Base-by-base conservation (phyloP, 805 yeast species). In the Pichia heedii region DNA sequence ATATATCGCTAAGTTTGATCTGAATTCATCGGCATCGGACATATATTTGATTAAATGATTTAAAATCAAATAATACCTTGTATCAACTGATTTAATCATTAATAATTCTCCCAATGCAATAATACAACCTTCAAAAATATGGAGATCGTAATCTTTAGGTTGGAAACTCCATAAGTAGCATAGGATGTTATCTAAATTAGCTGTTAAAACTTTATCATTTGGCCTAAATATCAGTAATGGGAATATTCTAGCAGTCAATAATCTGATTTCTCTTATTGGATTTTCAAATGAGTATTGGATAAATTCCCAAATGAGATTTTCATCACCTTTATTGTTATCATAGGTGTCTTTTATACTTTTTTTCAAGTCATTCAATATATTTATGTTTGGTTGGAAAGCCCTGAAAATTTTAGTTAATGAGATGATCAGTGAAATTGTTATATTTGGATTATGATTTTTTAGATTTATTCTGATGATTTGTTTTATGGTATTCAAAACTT, bases 61-160 rank as follows among this genome's bases (percentile, higher is more conserved):
- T 21, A 86, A 63, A 18, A 84, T 65, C 1, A 78, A 75, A 56
- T 84, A 83, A 35, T 83, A 70, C 54, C 79, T 68, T 37, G 84
- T 88, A 8, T 86, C 93, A 2, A 62, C 39, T 6, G 71, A 69
- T 6, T 81, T 70, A 0, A 80, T 69, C 7, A 74, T 63, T 0
- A 84, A 79, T 30, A 86, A 54, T 41, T 79, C 84, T 1, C 81
- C 77, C 76, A 89, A 77, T 0, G 83, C 70, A 50, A 69, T 66
- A 1, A 78, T 67, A 0, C 77, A 68, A 0, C 82, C 73, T 55
- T 83, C 89, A 9, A 76, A 79, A 40, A 79, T 53, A 45, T 74
- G 67, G 11, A 51, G 50, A 10, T 50, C 50, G 4, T 42, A 40
- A 4, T 26, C 22, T 2, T 61, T 58, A 15, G 70, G 65, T 5